Evolutionary conservation across 768 basidiomycete genomes (phyloP).

Genomic region (Exsudoporus frostii): DNA sequence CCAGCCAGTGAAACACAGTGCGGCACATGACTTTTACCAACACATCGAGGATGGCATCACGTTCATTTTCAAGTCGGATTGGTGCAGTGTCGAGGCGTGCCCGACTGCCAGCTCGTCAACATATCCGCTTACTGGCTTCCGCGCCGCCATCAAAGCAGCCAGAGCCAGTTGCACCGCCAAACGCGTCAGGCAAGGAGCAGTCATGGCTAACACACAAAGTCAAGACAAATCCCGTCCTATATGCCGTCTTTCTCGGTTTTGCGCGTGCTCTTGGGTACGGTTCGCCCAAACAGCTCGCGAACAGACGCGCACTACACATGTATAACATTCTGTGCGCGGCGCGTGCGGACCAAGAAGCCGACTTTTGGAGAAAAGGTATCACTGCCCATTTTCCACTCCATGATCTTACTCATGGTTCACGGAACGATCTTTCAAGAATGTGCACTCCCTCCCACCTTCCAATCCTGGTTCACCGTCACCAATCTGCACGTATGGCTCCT

Average conservation of each 20-base stretch:
- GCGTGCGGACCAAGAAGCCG: constrained; percentile 54
- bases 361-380: constrained; percentile 67
- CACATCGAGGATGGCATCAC: constrained; percentile 12
- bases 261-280: constrained; percentile 57
- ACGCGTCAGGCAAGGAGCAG: constrained; percentile 22
- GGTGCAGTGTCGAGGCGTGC: constrained; percentile 1
- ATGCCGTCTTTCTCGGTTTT: constrained; percentile 44
- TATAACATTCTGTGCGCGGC: constrained; percentile 57
- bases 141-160: constrained; percentile 3
- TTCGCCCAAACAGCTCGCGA: constrained; percentile 59
- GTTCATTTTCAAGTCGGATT: constrained; percentile 11
- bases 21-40: not conserved
- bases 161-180: constrained; percentile 2
- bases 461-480: constrained; percentile 94
- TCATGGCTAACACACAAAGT: constrained; percentile 58
- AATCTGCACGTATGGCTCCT: constrained; percentile 93
- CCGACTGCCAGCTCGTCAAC: constrained; percentile 7
- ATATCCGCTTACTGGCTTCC: constrained; percentile 13
- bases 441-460: constrained; percentile 86
- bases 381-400: not conserved
- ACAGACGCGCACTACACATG: constrained; percentile 51
- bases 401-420: not conserved
- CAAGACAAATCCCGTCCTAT: constrained; percentile 46
- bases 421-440: constrained; percentile 51
- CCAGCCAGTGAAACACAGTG: too few species aligned